These are phyloP conservation scores for Heterobasidion annosum DNA, from an alignment of 1,284 basidiomycete species.

Conservation along the genomic window DNA sequence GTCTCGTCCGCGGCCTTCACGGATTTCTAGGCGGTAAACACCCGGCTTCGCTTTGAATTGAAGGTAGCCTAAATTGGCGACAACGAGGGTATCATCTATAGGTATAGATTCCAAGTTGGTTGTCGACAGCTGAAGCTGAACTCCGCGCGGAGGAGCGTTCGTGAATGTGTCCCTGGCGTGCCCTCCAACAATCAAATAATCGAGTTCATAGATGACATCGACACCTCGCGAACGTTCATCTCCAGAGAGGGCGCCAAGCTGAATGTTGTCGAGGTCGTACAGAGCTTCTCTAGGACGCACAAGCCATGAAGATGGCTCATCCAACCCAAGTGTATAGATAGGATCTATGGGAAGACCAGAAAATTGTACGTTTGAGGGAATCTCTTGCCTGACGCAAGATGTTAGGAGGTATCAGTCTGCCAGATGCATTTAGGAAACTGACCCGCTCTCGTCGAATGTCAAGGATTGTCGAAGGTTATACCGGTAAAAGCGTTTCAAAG, in stretches of 20 bases:
- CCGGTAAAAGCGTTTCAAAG: slow-evolving; percentile 92
- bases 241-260: slow-evolving; percentile 58
- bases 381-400: slow-evolving; percentile 34
- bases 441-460: slow-evolving; percentile 70
- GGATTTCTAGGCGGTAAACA: slow-evolving; percentile 75
- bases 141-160: slow-evolving; percentile 66
- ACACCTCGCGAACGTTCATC: slow-evolving; percentile 49
- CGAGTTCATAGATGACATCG: slow-evolving; percentile 81
- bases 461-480: slow-evolving; percentile 58
- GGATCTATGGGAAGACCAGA: slow-evolving; percentile 52
- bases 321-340: slow-evolving; percentile 89
- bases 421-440: slow-evolving; percentile 13
- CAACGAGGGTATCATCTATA: slow-evolving; percentile 80
- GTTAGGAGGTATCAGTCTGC: not conserved
- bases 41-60: slow-evolving; percentile 94
- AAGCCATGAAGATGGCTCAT: slow-evolving; percentile 87
- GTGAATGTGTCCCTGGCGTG: slow-evolving; percentile 74
- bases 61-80: slow-evolving; percentile 93
- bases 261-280: slow-evolving; percentile 95
- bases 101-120: slow-evolving; percentile 29
- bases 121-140: slow-evolving; percentile 75
- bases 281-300: slow-evolving; percentile 83
- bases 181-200: slow-evolving; percentile 90
- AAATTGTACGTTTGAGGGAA: slow-evolving; percentile 41
- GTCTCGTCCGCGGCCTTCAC: slow-evolving; percentile 73